phyloP scores from a whole-genome alignment of 1,139 yeast genomes.

The Meyerozyma smithsonii region DNA sequence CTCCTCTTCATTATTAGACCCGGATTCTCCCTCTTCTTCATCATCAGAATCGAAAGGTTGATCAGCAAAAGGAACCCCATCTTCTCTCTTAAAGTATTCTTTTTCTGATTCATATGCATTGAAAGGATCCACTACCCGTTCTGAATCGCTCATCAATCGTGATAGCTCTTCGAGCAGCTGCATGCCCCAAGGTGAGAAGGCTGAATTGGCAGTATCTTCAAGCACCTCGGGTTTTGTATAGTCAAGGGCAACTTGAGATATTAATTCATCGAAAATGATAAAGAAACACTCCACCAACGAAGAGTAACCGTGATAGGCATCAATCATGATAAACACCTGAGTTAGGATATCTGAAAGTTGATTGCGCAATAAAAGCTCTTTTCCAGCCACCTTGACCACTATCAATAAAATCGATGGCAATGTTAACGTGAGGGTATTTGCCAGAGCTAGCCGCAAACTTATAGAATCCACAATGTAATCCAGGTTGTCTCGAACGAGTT shows the following conservation, averaged over 20 bases:
- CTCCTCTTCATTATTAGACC: constrained; percentile 20
- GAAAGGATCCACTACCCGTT: constrained; percentile 29
- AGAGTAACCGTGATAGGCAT: constrained; percentile 78
- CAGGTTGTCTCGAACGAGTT: constrained; percentile 58
- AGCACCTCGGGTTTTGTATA: constrained; percentile 21
- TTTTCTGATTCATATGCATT: constrained; percentile 26
- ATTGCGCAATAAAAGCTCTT: constrained; percentile 46
- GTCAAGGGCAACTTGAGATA: constrained; percentile 44
- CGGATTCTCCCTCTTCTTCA: constrained; percentile 31
- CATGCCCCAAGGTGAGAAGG: constrained; percentile 56
- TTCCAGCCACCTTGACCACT: constrained; percentile 65
- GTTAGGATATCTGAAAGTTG: constrained; percentile 69
- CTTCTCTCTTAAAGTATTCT: constrained; percentile 29
- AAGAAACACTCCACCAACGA: constrained; percentile 71
- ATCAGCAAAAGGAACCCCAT: constrained; percentile 33
- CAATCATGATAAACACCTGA: constrained; percentile 71
- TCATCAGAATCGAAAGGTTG: constrained; percentile 35
- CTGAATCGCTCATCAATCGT: constrained; percentile 34
- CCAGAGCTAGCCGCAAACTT: constrained; percentile 61
- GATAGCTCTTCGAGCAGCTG: constrained; percentile 32
- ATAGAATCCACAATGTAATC: constrained; percentile 80
- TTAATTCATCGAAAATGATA: constrained; percentile 61
- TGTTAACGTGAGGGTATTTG: constrained; percentile 63
- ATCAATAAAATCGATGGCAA: constrained; percentile 67
- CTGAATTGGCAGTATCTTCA: constrained; percentile 15